These are phyloP conservation scores for Sphagnum fallax DNA, from an alignment of 228 moss, liverwort and hornwort genomes.

Conservation along the genomic window DNA sequence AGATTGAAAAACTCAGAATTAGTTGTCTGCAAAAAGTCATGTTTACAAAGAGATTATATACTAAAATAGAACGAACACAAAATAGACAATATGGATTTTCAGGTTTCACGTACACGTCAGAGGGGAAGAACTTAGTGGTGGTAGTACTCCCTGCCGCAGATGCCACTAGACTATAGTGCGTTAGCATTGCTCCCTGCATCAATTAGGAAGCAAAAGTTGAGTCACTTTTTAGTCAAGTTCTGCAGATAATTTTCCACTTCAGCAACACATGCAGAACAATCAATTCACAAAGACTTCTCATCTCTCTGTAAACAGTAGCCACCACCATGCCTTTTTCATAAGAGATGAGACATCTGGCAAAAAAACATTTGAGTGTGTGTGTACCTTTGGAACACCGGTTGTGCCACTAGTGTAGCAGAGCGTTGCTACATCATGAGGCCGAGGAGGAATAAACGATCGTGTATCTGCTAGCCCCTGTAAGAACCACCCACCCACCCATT, in stretches of 20 bases:
- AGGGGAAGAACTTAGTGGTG: constrained; percentile 15
- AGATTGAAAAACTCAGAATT: no score
- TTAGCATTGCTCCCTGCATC: constrained; percentile 69
- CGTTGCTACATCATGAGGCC: constrained; percentile 77
- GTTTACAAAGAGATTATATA: no score
- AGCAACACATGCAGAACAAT: background rate
- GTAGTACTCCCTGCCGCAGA: constrained; percentile 69
- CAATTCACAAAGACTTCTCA: background rate
- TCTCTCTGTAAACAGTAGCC: no score
- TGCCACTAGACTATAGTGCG: constrained; percentile 65
- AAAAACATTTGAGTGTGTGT: background rate
- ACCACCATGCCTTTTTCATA: no score
- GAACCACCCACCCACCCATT: background rate
- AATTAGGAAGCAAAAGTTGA: no score
- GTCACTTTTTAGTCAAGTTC: background rate
- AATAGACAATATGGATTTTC: no score
- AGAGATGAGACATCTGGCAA: no score
- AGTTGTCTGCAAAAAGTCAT: no score
- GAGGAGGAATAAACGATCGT: constrained; percentile 64
- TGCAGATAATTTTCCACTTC: background rate
- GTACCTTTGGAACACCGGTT: constrained; percentile 94
- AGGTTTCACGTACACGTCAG: constrained; percentile 50
- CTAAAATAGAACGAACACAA: no score
- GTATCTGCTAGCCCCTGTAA: constrained; percentile 60
- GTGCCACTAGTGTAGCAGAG: constrained; percentile 98